Conservation (phyloP, 352 stramenopile species). For the Phytophthora melonis region DNA sequence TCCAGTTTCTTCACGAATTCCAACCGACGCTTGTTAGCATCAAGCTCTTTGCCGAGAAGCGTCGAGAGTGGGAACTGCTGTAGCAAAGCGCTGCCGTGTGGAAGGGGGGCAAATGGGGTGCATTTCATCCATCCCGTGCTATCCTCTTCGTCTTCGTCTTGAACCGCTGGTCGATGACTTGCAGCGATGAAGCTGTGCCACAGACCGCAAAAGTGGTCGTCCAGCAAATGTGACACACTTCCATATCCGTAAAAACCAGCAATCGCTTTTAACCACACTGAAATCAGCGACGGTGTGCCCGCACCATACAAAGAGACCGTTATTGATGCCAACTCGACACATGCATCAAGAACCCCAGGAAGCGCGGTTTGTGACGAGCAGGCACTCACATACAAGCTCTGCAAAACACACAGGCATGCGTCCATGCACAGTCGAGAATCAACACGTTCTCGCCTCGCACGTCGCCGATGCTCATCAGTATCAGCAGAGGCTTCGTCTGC, state of each 20-base stretch:
- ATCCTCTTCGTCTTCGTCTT: constrained; percentile 25
- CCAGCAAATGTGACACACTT: constrained; percentile 49
- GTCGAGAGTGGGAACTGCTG: constrained; percentile 48
- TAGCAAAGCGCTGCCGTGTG: constrained; percentile 36
- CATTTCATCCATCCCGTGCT: constrained; percentile 34
- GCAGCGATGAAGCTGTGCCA: constrained; percentile 53
- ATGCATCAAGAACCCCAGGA: constrained; percentile 60
- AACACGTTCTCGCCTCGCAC: constrained; percentile 7
- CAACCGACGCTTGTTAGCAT: constrained; percentile 18
- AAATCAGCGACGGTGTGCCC: constrained; percentile 45
- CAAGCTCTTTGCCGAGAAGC: constrained; percentile 35
- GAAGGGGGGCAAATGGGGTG: constrained; percentile 22
- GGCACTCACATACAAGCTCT: constrained; percentile 73
- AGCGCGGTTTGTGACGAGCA: constrained; percentile 68
- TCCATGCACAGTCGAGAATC: constrained; percentile 42
- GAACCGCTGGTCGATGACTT: constrained; percentile 19
- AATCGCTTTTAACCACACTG: constrained; percentile 58
- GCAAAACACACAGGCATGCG: constrained; percentile 53
- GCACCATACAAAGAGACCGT: constrained; percentile 47
- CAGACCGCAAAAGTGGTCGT: constrained; percentile 74
- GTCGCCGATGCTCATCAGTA: constrained; percentile 13
- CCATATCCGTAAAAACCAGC: constrained; percentile 59
- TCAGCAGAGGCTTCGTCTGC: not conserved
- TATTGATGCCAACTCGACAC: constrained; percentile 55
- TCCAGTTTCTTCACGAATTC: constrained; percentile 54